Percentiles rank a stretch among this genome's conserved stretches.
Evolutionary conservation across 192 early-diverging fungal species (phyloP).

Genomic region (Allomyces javanicus): DNA sequence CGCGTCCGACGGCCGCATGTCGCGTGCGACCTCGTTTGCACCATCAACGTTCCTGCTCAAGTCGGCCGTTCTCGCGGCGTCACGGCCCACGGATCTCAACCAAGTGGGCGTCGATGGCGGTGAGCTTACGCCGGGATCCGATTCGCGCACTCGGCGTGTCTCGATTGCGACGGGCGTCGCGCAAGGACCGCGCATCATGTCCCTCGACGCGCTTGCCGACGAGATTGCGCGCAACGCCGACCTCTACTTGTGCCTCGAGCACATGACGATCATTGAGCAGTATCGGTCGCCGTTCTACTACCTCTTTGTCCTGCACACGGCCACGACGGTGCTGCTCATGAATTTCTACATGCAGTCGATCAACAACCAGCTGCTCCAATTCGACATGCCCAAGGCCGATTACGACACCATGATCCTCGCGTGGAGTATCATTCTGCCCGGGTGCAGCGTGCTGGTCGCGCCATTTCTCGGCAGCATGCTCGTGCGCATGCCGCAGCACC

Average conservation of each 20-base stretch:
- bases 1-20: too few relatives aligned
- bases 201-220: too few relatives aligned
- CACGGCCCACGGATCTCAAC: too few relatives aligned
- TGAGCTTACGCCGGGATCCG: too few relatives aligned
- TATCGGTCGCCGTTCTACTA: background rate
- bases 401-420: background rate
- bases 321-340: background rate
- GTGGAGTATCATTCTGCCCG: background rate
- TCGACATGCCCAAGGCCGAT: too few relatives aligned
- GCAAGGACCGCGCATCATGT: too few relatives aligned
- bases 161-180: too few relatives aligned
- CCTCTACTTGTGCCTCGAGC: background rate
- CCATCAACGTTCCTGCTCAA: too few relatives aligned
- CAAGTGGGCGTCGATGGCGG: too few relatives aligned
- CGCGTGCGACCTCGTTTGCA: too few relatives aligned
- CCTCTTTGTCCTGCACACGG: background rate
- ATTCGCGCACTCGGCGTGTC: too few relatives aligned
- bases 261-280: background rate
- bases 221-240: background rate
- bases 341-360: background rate
- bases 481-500: background rate
- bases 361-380: background rate
- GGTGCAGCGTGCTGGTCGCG: background rate
- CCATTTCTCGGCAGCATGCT: background rate
- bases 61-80: too few relatives aligned